Base-by-base conservation (phyloP, 495 filamentous ascomycete species). In the Podospora pseudoanserina region DNA sequence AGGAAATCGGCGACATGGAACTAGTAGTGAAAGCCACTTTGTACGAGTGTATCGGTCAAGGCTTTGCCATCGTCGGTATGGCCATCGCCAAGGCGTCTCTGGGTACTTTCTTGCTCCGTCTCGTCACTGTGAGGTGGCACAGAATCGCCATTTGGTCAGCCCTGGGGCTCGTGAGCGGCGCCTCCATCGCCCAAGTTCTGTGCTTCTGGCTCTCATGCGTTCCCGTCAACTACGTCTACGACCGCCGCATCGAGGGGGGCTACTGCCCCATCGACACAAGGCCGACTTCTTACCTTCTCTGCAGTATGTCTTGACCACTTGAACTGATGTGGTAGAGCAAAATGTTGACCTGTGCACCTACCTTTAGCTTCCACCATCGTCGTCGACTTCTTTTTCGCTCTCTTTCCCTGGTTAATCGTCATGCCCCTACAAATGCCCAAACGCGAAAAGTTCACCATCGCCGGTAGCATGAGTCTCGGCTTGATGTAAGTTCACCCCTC, bases 351-450 rank as follows among this genome's bases (percentile, higher is more conserved):
- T 23, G 63, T 3, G 23, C 58, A 30, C 23, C 26, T 27, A 16
- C 28, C 44, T 63, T 23, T 27, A 66, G 70, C 68, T 16, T 72
- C 69, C 18, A 67, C 67, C 32, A 69, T 74, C 59, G 32, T 81
- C 0, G 78, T 79, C 63, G 83, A 85, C 72, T 79, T 85, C 66
- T 77, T 85, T 75, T 79, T 78, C 32, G 78, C 77, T 49, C 71
- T 70, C 34, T 81, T 81, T 57, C 84, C 84, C 0, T 81, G 84
- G 69, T 67, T 82, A 16, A 74, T 86, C 13, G 75, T 85, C 7
- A 84, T 81, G 81, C 79, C 80, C 2, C 73, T 85, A 23, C 77
- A 86, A 49, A 82, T 86, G 70, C 74, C 76, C 44, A 72, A 69
- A 57, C 75, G 75, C 53, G 83, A 82, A 32, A 85, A 85, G 65